Percentiles rank a stretch among this genome's conserved stretches.
Evolutionary conservation across 1,139 yeast genomes (phyloP).

Genomic region (Eremothecium cymbalariae): DNA sequence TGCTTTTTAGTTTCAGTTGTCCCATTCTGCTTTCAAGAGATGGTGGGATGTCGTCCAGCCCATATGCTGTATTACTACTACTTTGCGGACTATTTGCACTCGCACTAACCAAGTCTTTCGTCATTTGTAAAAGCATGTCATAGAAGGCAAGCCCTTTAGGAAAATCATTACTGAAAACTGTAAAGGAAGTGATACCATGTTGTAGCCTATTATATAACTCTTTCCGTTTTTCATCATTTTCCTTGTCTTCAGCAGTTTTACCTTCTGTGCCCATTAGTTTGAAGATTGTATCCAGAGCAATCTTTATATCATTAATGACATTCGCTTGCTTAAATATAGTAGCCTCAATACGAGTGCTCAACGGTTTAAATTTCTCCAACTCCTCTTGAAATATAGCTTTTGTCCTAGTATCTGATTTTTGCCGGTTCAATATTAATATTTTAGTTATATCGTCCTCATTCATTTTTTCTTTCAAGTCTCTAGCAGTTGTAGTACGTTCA

Average conservation of each 20-base stretch:
- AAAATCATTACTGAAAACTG: constrained; percentile 49
- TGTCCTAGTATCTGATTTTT: constrained; percentile 50
- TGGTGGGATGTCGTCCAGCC: not conserved
- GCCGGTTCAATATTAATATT: constrained; percentile 59
- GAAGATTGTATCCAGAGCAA: constrained; percentile 49
- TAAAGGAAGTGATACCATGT: constrained; percentile 46
- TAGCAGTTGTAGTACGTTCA: constrained; percentile 54
- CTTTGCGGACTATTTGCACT: not conserved
- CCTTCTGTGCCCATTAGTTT: constrained; percentile 36
- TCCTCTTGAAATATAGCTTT: constrained; percentile 61
- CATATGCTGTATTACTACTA: not conserved
- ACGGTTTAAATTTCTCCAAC: constrained; percentile 67
- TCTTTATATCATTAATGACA: constrained; percentile 49
- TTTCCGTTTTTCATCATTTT: constrained; percentile 35
- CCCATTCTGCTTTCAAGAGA: not conserved
- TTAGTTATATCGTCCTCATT: constrained; percentile 84
- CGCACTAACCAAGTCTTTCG: constrained; percentile 25
- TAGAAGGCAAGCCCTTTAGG: constrained; percentile 59
- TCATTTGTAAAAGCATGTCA: constrained; percentile 42
- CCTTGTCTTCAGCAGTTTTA: constrained; percentile 33
- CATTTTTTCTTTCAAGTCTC: constrained; percentile 59
- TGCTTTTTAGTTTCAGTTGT: not conserved
- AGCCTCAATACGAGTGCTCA: constrained; percentile 57
- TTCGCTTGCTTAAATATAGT: constrained; percentile 57
- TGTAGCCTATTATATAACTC: constrained; percentile 42